Base-by-base conservation (phyloP, 805 yeast species). In the Sugiyamaella americana region DNA sequence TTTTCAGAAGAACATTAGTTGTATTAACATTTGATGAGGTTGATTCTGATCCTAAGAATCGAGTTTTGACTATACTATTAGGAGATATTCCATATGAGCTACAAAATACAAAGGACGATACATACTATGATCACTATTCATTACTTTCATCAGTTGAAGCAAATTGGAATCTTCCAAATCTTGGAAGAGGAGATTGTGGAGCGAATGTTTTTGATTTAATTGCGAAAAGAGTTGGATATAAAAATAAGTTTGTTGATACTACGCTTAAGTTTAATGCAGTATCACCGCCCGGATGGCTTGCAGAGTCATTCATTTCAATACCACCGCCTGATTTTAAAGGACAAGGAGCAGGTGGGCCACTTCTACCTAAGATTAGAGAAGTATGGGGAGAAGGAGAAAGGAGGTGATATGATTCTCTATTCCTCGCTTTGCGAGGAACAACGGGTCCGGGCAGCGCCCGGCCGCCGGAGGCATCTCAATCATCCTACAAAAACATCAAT, bases 101-200 rank as follows among this genome's bases (percentile, higher is more conserved):
- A 51, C 59, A 62, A 50, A 75, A 75, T 51, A 71, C 75, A 42
- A 55, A 60, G 11, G 79, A 75, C 55, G 51, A 55, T 48, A 74
- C 74, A 39, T 74, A 64, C 68, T 75, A 75, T 63, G 69, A 72
- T 60, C 79, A 75, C 59, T 75, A 73, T 67, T 69, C 78, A 30
- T 69, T 70, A 57, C 51, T 74, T 42, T 64, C 79, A 16, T 56
- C 78, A 34, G 67, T 71, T 43, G 68, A 71, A 62, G 75, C 72
- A 47, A 75, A 74, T 70, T 75, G 71, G 74, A 70, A 65, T 49
- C 68, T 75, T 46, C 69, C 70, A 36, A 61, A 69, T 50, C 67
- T 75, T 49, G 79, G 79, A 44, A 72, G 79, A 56, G 63, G 66
- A 56, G 79, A 75, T 59, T 69, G 69, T 51, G 66, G 62, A 44